phyloP scores from a whole-genome alignment of 2,329 filamentous ascomycete species.

The Xylogone sp. region DNA sequence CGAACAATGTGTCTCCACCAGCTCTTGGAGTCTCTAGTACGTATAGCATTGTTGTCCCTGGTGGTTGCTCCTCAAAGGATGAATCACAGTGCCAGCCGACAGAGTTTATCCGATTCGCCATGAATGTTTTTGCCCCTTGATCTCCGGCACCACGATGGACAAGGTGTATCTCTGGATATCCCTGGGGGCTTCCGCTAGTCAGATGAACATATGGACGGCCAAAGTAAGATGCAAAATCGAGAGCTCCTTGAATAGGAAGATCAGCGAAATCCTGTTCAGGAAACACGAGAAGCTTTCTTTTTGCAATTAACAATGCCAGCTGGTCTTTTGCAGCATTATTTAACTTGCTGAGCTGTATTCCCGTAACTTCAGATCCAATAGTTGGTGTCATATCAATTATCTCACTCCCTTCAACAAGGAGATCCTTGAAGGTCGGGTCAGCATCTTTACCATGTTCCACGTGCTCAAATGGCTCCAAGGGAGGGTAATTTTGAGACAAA shows the following conservation, averaged over 20 bases:
- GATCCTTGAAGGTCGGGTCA: constrained; percentile 64
- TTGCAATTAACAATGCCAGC: constrained; percentile 37
- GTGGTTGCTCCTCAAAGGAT: constrained; percentile 66
- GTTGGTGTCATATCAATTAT: constrained; percentile 50
- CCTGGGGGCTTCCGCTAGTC: constrained; percentile 61
- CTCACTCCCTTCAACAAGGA: constrained; percentile 50
- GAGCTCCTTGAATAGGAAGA: constrained; percentile 59
- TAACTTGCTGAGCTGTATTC: constrained; percentile 34
- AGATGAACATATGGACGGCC: constrained; percentile 67
- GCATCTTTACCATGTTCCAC: constrained; percentile 74
- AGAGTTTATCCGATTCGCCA: constrained; percentile 58
- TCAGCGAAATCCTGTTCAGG: constrained; percentile 45
- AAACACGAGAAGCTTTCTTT: constrained; percentile 43
- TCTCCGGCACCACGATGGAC: constrained; percentile 61
- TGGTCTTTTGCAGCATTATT: constrained; percentile 35
- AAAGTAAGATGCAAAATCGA: constrained; percentile 56
- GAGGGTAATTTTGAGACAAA: constrained; percentile 55
- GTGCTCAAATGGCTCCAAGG: constrained; percentile 67
- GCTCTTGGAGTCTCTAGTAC: constrained; percentile 46
- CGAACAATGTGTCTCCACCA: constrained; percentile 71
- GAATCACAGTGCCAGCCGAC: constrained; percentile 65
- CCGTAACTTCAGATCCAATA: constrained; percentile 37
- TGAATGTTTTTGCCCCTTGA: constrained; percentile 58
- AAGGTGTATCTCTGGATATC: constrained; percentile 59
- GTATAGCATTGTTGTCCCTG: constrained; percentile 61